A percentile compares a stretch with the other conserved stretches of the same genome.
Evolutionary conservation across 495 filamentous ascomycete species (phyloP).

Genomic region (Pseudoneurospora amorphoporcata): DNA sequence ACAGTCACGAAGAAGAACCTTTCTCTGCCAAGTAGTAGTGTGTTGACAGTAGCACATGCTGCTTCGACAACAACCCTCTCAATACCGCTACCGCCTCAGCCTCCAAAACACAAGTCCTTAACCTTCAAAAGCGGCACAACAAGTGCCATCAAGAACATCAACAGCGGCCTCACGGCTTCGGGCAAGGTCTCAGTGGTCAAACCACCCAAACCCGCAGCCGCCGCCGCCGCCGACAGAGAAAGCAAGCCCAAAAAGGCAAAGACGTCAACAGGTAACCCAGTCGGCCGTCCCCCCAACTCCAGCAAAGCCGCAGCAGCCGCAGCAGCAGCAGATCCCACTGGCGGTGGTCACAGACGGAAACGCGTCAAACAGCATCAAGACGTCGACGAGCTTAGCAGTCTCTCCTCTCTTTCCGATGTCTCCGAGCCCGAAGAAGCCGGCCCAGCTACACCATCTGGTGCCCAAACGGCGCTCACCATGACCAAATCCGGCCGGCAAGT

Average conservation of each 20-base stretch:
- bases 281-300: not conserved
- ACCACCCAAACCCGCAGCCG: not conserved
- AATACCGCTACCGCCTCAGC: not conserved
- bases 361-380: slow-evolving; percentile 11
- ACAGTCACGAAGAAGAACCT: not conserved
- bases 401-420: slow-evolving; percentile 8
- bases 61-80: not conserved
- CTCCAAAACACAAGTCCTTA: not conserved
- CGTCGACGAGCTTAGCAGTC: slow-evolving; percentile 1
- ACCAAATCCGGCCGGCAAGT: slow-evolving; percentile 81
- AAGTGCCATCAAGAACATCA: slow-evolving; percentile 23
- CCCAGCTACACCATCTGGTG: not conserved
- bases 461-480: slow-evolving; percentile 49
- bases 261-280: not conserved
- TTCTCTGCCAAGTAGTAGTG: not conserved
- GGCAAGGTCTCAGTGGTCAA: slow-evolving; percentile 7
- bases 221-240: slow-evolving; percentile 1
- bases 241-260: slow-evolving; percentile 21
- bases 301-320: not conserved
- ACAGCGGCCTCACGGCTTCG: slow-evolving; percentile 14
- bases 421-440: slow-evolving; percentile 1
- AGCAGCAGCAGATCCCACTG: not conserved
- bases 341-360: slow-evolving; percentile 5
- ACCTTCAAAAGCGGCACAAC: slow-evolving; percentile 1
- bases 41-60: not conserved